phyloP scores from a whole-genome alignment of 1,284 basidiomycete species.

The Phylloporus gajari region DNA sequence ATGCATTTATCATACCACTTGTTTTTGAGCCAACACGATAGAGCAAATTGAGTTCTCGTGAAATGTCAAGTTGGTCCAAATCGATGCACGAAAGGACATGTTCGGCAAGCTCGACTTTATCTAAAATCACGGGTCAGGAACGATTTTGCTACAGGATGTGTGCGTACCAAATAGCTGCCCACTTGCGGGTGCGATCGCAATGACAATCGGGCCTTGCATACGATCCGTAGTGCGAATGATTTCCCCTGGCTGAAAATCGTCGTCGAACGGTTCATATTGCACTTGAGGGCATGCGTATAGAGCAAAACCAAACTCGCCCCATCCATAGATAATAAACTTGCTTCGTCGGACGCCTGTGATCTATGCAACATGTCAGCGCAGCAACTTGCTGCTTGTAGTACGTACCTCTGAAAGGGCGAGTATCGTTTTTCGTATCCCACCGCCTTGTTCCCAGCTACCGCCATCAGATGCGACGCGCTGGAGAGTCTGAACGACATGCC shows the following conservation, averaged over 20 bases:
- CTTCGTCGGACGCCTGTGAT: too few relatives aligned
- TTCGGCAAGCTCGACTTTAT: constrained; percentile 8
- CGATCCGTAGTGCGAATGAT: constrained; percentile 8
- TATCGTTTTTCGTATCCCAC: too few relatives aligned
- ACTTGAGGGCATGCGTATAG: constrained; percentile 5
- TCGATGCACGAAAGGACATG: constrained; percentile 27
- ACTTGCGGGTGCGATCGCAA: constrained; percentile 6
- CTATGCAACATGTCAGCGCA: too few relatives aligned
- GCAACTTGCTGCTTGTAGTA: too few relatives aligned
- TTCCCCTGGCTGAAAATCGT: background rate
- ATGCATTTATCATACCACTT: background rate
- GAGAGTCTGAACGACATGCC: too few relatives aligned
- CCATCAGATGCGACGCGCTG: too few relatives aligned
- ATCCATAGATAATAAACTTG: too few relatives aligned
- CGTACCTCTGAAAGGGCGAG: too few relatives aligned
- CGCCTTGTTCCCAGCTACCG: too few relatives aligned
- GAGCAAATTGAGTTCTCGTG: constrained; percentile 28
- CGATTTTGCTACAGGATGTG: background rate
- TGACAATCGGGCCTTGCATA: constrained; percentile 10
- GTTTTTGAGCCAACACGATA: constrained; percentile 24
- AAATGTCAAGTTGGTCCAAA: background rate
- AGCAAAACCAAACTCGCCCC: background rate
- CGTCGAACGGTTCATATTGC: background rate
- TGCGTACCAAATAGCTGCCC: constrained; percentile 27
- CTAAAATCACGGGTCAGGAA: background rate